Evolutionary conservation across 192 early-diverging fungal species (phyloP).

Genomic region (Coemansia umbellata): DNA sequence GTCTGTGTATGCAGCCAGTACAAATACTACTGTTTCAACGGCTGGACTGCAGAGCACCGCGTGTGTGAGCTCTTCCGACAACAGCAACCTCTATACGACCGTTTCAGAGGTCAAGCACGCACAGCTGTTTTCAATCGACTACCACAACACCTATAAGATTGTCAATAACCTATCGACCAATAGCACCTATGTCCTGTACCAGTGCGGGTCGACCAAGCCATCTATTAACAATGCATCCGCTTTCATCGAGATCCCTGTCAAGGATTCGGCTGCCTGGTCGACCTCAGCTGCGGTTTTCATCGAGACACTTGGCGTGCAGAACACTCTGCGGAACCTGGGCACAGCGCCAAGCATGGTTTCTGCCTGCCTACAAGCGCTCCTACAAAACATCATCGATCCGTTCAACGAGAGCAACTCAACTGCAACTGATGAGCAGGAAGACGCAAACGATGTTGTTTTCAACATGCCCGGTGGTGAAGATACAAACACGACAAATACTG

Average conservation of each 20-base stretch:
- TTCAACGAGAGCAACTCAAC: constrained; percentile 38
- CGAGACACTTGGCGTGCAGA: constrained; percentile 48
- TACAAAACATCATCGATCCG: constrained; percentile 37
- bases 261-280: constrained; percentile 36
- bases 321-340: constrained; percentile 39
- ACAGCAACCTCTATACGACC: constrained; percentile 20
- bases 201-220: constrained; percentile 34
- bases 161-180: constrained; percentile 38
- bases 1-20: too few species aligned
- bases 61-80: constrained; percentile 16
- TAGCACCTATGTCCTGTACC: constrained; percentile 49
- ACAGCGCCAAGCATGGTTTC: constrained; percentile 44
- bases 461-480: constrained; percentile 33
- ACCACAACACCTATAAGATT: constrained; percentile 52
- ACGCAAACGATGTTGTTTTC: constrained; percentile 28
- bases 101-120: constrained; percentile 42
- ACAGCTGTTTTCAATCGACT: constrained; percentile 41
- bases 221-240: constrained; percentile 21
- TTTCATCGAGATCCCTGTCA: constrained; percentile 39
- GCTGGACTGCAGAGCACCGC: constrained; percentile 40
- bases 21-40: neutral
- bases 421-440: constrained; percentile 28
- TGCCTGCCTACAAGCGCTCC: constrained; percentile 49
- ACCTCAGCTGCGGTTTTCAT: constrained; percentile 42
- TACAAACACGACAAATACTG: constrained; percentile 30